These are phyloP conservation scores for Chaetomiaceae sp. DNA, from an alignment of 2,329 filamentous ascomycete genomes.

Conservation along the genomic window DNA sequence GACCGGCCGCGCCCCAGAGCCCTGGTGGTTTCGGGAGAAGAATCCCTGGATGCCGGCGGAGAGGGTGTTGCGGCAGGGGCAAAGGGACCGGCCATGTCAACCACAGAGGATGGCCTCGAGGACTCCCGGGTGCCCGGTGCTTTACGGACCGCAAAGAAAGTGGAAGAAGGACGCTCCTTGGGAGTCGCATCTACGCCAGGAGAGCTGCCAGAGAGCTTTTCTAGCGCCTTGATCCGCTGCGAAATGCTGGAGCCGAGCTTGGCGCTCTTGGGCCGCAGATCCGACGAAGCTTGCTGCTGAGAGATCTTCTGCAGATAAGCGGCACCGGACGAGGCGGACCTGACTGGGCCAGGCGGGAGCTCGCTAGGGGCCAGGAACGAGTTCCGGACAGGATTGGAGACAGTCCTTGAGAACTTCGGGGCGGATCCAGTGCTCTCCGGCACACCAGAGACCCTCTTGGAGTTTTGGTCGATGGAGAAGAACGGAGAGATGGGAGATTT, in stretches of 20 bases:
- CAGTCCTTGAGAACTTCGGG: slow-evolving; percentile 41
- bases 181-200: slow-evolving; percentile 22
- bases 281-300: slow-evolving; percentile 46
- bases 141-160: slow-evolving; percentile 58
- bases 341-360: slow-evolving; percentile 41
- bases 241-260: slow-evolving; percentile 89
- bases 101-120: slow-evolving; percentile 43
- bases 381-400: slow-evolving; percentile 46
- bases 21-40: slow-evolving; percentile 41
- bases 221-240: slow-evolving; percentile 87
- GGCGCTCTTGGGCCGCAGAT: slow-evolving; percentile 63
- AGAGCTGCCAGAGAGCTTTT: slow-evolving; percentile 61
- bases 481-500: slow-evolving; percentile 77
- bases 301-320: slow-evolving; percentile 52
- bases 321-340: slow-evolving; percentile 55
- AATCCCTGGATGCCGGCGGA: slow-evolving; percentile 41
- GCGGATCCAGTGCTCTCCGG: slow-evolving; percentile 23
- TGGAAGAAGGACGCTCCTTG: slow-evolving; percentile 44
- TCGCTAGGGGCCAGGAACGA: slow-evolving; percentile 45
- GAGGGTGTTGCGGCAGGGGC: slow-evolving; percentile 34
- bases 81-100: slow-evolving; percentile 41
- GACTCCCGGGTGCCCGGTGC: slow-evolving; percentile 36
- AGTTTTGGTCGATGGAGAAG: slow-evolving; percentile 38
- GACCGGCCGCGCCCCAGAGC: slow-evolving; percentile 43
- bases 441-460: slow-evolving; percentile 26